These are phyloP conservation scores for Colletotrichum eleusines DNA, from an alignment of 2,329 filamentous ascomycete species.

Conservation along the genomic window DNA sequence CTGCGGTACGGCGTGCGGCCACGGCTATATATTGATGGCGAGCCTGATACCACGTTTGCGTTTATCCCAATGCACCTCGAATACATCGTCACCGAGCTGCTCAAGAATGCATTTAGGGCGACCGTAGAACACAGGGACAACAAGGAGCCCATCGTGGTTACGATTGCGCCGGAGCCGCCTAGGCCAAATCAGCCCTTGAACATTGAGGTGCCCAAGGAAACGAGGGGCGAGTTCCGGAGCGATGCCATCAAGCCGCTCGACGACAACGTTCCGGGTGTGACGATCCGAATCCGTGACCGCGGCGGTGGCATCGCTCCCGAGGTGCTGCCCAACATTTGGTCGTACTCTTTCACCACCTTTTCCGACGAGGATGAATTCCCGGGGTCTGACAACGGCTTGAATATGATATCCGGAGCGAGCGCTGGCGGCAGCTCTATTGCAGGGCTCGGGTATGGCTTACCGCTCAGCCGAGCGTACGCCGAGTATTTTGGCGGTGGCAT, in stretches of 20 bases:
- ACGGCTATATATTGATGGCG: constrained; percentile 82
- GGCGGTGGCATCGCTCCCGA: constrained; percentile 92
- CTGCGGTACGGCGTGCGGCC: constrained; percentile 93
- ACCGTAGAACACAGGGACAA: constrained; percentile 87
- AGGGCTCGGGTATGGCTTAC: constrained; percentile 91
- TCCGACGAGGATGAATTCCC: constrained; percentile 67
- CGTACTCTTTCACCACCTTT: constrained; percentile 97
- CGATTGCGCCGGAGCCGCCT: constrained; percentile 80
- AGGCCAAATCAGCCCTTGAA: constrained; percentile 49
- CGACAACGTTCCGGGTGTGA: constrained; percentile 83
- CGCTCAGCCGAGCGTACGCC: constrained; percentile 90
- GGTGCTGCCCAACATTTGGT: constrained; percentile 90
- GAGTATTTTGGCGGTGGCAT: constrained; percentile 99
- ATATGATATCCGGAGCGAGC: constrained; percentile 78
- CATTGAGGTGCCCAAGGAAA: constrained; percentile 53
- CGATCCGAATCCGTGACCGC: constrained; percentile 94
- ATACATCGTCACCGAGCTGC: constrained; percentile 95
- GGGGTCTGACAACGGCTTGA: constrained; percentile 71
- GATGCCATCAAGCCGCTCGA: constrained; percentile 69
- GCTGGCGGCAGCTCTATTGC: constrained; percentile 87
- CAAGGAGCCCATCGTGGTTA: constrained; percentile 87
- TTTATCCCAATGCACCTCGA: constrained; percentile 96
- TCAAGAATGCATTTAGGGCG: constrained; percentile 97
- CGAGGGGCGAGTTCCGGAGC: constrained; percentile 56
- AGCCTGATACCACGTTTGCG: constrained; percentile 88